Conservation (phyloP, 2,329 filamentous ascomycete genomes). For the Phialophora verrucosa region DNA sequence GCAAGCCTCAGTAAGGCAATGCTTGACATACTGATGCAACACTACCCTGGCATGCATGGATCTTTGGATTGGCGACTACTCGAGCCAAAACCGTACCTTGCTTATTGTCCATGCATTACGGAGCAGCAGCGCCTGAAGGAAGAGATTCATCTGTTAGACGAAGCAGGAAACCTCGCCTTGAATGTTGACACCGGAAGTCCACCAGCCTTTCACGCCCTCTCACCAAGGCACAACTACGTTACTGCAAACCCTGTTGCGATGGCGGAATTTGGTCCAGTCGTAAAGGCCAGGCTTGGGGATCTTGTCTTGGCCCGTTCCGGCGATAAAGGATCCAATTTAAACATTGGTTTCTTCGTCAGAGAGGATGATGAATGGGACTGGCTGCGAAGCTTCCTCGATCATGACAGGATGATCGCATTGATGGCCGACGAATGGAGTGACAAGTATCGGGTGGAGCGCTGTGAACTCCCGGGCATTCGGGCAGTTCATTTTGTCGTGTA, state of each 20-base stretch:
- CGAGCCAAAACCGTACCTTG: slow-evolving; percentile 48
- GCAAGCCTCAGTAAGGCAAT: not conserved
- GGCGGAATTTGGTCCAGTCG: slow-evolving; percentile 40
- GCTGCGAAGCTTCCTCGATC: slow-evolving; percentile 42
- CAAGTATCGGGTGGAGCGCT: slow-evolving; percentile 26
- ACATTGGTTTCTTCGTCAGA: slow-evolving; percentile 55
- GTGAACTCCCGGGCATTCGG: slow-evolving; percentile 27
- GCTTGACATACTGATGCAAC: no score
- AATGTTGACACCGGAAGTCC: no score
- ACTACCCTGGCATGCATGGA: no score
- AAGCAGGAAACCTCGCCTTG: slow-evolving; percentile 17
- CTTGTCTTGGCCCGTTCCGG: slow-evolving; percentile 48
- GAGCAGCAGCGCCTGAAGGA: slow-evolving; percentile 41
- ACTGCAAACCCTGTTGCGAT: slow-evolving; percentile 30
- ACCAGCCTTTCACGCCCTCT: no score
- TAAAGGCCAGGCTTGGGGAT: slow-evolving; percentile 43
- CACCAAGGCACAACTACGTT: slow-evolving; percentile 30
- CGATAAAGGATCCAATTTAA: slow-evolving; percentile 55
- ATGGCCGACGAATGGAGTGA: slow-evolving; percentile 28
- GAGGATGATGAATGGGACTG: slow-evolving; percentile 53
- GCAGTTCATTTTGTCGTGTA: slow-evolving; percentile 34
- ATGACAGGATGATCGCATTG: slow-evolving; percentile 26
- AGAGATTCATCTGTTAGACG: slow-evolving; percentile 36
- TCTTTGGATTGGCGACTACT: slow-evolving; percentile 44
- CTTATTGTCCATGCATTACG: slow-evolving; percentile 49